Evolutionary conservation across 2,329 filamentous ascomycete species (phyloP).

Genomic region (Bipolaris zeicola): DNA sequence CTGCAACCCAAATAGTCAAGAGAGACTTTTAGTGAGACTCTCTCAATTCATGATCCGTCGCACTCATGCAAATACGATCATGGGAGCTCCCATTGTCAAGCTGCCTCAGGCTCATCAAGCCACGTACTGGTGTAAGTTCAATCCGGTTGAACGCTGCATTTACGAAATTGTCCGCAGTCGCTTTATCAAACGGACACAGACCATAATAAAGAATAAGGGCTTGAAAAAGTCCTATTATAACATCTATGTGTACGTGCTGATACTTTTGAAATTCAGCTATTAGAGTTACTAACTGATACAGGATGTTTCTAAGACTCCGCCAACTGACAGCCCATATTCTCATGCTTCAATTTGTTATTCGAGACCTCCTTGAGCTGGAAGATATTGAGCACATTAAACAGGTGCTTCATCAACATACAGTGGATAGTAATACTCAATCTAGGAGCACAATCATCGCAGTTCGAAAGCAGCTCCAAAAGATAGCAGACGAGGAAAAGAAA

Average conservation of each 20-base stretch:
- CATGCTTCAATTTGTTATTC: slow-evolving; percentile 54
- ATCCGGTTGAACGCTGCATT: slow-evolving; percentile 57
- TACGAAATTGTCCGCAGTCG: slow-evolving; percentile 58
- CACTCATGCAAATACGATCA: slow-evolving; percentile 60
- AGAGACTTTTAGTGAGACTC: slow-evolving; percentile 46
- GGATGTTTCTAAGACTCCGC: slow-evolving; percentile 57
- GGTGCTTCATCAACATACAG: slow-evolving; percentile 33
- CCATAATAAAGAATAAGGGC: no score
- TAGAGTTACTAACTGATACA: slow-evolving; percentile 1
- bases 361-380: slow-evolving; percentile 52
- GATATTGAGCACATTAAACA: slow-evolving; percentile 54
- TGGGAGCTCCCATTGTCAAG: slow-evolving; percentile 60
- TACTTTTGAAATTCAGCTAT: no score
- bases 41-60: slow-evolving; percentile 60
- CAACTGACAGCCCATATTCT: slow-evolving; percentile 59
- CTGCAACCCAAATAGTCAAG: slow-evolving; percentile 36
- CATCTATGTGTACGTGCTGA: no score
- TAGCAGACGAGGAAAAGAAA: slow-evolving; percentile 13
- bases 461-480: slow-evolving; percentile 37
- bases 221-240: no score
- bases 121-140: slow-evolving; percentile 56
- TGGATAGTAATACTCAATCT: slow-evolving; percentile 10
- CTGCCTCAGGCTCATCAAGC: slow-evolving; percentile 57
- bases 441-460: slow-evolving; percentile 33
- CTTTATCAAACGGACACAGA: slow-evolving; percentile 29